phyloP scores from a whole-genome alignment of 2,329 filamentous ascomycete genomes.

The Botrytis fragariae region DNA sequence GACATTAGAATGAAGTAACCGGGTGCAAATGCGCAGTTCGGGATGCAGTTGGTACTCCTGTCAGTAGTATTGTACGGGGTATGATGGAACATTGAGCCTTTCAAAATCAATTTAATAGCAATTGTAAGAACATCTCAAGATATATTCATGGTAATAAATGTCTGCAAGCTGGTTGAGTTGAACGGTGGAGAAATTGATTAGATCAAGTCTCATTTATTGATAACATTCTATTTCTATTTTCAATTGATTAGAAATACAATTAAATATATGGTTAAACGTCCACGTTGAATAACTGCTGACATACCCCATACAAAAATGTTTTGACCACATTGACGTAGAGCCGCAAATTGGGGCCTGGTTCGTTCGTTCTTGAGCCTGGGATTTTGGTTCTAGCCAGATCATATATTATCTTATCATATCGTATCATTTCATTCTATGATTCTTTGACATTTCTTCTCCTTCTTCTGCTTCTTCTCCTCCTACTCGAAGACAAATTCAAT shows the following conservation, averaged over 20 bases:
- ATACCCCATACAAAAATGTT: neutral
- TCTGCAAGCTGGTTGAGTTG: neutral
- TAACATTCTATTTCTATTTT: neutral
- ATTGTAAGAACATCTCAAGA: neutral
- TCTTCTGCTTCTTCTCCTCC: neutral
- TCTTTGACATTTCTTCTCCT: neutral
- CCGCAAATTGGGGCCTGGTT: neutral
- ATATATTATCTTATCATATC: neutral
- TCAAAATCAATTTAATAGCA: neutral
- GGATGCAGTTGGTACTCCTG: neutral
- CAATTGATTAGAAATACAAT: neutral
- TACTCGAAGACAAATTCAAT: neutral
- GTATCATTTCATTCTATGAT: neutral
- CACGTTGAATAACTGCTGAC: neutral
- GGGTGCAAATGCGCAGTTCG: neutral
- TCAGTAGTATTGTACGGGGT: neutral
- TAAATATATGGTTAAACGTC: neutral
- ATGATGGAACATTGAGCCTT: neutral
- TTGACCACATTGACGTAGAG: neutral
- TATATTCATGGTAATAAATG: neutral
- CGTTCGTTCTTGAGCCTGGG: neutral
- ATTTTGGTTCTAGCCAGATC: neutral
- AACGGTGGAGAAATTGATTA: neutral
- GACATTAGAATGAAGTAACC: neutral
- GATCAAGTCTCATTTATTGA: neutral